phyloP scores from a whole-genome alignment of 208 protist species.

The Trypanosoma congolense region DNA sequence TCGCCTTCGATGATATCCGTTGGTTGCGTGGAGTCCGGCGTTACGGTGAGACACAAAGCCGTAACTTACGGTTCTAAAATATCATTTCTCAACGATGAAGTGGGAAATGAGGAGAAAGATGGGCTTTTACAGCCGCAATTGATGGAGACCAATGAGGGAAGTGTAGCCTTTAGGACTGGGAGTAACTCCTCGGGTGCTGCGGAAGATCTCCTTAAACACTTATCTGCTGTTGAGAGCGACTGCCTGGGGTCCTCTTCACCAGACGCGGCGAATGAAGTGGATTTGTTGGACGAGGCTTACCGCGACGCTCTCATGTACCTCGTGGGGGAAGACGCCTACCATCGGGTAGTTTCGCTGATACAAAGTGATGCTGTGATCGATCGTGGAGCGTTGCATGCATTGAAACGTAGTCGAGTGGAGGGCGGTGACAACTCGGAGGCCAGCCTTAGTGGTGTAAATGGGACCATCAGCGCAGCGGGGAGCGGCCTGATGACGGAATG shows the following conservation, averaged over 20 bases:
- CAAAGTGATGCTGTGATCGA: neutral
- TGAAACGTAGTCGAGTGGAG: neutral
- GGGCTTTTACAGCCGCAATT: no score
- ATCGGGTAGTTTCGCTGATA: slow-evolving; percentile 6
- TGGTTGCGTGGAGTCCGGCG: slow-evolving; percentile 26
- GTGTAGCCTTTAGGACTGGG: no score
- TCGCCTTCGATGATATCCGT: slow-evolving; percentile 24
- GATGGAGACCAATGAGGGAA: no score
- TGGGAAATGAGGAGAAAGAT: no score
- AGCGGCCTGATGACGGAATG: neutral
- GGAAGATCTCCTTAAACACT: no score
- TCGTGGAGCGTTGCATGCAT: neutral
- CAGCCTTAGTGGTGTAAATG: neutral
- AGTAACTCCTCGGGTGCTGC: no score
- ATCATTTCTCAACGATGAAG: no score
- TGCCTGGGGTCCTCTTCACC: no score
- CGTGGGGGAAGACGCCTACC: slow-evolving; percentile 19
- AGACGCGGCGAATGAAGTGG: slow-evolving; percentile 15
- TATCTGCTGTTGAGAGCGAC: no score
- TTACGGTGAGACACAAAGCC: slow-evolving; percentile 24
- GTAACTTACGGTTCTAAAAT: neutral
- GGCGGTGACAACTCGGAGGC: neutral
- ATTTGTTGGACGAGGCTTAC: slow-evolving; percentile 14
- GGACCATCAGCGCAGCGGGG: neutral
- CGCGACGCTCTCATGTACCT: slow-evolving; percentile 10